These are phyloP conservation scores for Lecanicillium sp. DNA, from an alignment of 2,329 filamentous ascomycete species.

Conservation along the genomic window DNA sequence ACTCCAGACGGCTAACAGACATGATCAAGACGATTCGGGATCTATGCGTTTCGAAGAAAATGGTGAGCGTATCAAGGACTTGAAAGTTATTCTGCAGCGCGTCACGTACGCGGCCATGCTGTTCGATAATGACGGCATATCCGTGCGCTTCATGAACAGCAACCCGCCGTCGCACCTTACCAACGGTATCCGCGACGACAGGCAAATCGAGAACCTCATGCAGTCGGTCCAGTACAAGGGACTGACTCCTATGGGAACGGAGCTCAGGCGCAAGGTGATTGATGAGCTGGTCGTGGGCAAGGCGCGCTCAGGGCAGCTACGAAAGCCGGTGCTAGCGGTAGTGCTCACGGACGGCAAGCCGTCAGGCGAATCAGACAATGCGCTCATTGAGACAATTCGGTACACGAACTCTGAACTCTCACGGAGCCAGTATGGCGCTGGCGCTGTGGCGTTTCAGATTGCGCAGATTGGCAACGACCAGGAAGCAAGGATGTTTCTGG, in stretches of 20 bases:
- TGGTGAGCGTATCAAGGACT: not conserved
- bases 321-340: not conserved
- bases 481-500: not conserved
- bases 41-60: conserved; percentile 1
- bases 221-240: not conserved
- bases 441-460: not conserved
- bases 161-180: not conserved
- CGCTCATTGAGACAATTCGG: not conserved
- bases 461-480: not conserved
- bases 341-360: not conserved
- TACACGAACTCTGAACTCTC: not conserved
- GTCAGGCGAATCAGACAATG: not conserved
- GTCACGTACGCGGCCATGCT: not conserved
- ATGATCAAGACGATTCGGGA: not conserved
- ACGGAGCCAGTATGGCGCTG: not conserved
- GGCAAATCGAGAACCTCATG: not conserved
- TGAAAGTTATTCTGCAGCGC: not conserved
- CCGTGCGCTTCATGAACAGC: conserved; percentile 1
- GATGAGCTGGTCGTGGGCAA: not conserved
- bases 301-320: not conserved
- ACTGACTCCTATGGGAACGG: not conserved
- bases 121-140: not conserved
- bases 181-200: not conserved
- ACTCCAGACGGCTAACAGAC: not conserved
- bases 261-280: not conserved